phyloP scores from a whole-genome alignment of 192 early-diverging fungal species.

The Podila horticola region DNA sequence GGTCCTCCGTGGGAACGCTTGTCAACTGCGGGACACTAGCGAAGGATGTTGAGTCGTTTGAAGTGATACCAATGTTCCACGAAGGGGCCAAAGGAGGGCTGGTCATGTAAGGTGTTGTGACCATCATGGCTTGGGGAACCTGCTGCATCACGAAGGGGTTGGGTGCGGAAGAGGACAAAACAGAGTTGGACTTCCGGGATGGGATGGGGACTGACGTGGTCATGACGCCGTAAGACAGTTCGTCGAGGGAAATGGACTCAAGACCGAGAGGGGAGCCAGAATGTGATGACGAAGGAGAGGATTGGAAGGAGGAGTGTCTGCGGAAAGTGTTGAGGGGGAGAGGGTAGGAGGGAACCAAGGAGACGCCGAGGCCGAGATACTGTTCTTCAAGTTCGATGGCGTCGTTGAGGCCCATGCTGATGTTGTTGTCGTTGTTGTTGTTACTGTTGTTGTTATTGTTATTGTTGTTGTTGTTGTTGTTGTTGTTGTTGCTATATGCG shows the following conservation, averaged over 20 bases:
- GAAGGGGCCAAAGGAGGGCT: neutral
- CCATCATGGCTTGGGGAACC: neutral
- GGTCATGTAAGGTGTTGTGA: neutral
- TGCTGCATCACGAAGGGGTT: neutral
- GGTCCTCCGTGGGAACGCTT: neutral
- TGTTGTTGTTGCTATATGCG: neutral
- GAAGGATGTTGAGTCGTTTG: neutral
- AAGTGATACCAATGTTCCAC: neutral
- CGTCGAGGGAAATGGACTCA: neutral
- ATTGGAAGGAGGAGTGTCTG: slow-evolving; percentile 2
- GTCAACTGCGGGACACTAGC: neutral
- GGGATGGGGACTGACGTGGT: neutral
- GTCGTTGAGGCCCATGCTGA: neutral
- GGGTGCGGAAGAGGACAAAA: neutral
- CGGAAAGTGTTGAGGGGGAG: neutral
- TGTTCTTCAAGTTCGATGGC: neutral
- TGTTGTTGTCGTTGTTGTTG: slow-evolving; percentile 2
- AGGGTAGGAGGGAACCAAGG: neutral
- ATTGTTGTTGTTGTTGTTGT: neutral
- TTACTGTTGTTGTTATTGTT: neutral
- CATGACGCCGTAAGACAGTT: neutral
- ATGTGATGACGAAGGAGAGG: neutral
- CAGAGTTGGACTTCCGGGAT: neutral
- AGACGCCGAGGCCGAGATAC: neutral
- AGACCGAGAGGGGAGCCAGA: neutral